Evolutionary conservation across 306 rosid genomes (phyloP).

Genomic region (Chamaecrista fasciculata): DNA sequence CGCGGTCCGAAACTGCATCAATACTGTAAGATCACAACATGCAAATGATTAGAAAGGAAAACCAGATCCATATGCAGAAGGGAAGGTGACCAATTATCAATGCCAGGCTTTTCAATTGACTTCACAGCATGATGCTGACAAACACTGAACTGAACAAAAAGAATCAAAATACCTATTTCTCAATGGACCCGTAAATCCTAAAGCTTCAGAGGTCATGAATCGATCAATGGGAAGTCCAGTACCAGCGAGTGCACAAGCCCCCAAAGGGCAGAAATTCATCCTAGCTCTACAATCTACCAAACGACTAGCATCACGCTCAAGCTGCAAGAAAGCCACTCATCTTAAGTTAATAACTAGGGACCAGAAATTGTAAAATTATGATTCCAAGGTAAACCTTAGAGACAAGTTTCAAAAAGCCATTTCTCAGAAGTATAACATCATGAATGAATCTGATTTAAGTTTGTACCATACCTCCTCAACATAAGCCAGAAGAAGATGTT

Average conservation of each 20-base stretch:
- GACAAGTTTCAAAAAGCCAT: background rate
- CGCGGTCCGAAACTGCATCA: conserved; percentile 98
- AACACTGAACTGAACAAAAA: background rate
- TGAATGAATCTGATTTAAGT: background rate
- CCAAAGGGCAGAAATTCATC: conserved; percentile 83
- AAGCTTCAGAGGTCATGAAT: conserved; percentile 84
- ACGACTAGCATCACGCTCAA: conserved; percentile 90
- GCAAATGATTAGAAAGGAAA: conserved; percentile 16
- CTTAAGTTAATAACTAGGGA: conserved; percentile 21
- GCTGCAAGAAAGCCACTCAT: conserved; percentile 49
- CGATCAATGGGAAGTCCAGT: conserved; percentile 98
- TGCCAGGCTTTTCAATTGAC: background rate
- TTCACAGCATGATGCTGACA: background rate
- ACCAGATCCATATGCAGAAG: conserved; percentile 5
- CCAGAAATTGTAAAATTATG: background rate
- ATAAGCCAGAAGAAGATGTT: conserved; percentile 79
- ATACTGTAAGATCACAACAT: conserved; percentile 49
- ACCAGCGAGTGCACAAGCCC: conserved; percentile 99
- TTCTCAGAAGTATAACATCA: background rate
- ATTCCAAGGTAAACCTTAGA: background rate
- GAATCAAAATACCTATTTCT: conserved; percentile 72
- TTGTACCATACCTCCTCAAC: conserved; percentile 80
- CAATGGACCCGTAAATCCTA: conserved; percentile 86
- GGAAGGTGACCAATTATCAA: conserved; percentile 2
- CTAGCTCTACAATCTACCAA: conserved; percentile 83